Evolutionary conservation across 163 green algal genomes (phyloP).

Genomic region (Scenedesmus sp.): DNA sequence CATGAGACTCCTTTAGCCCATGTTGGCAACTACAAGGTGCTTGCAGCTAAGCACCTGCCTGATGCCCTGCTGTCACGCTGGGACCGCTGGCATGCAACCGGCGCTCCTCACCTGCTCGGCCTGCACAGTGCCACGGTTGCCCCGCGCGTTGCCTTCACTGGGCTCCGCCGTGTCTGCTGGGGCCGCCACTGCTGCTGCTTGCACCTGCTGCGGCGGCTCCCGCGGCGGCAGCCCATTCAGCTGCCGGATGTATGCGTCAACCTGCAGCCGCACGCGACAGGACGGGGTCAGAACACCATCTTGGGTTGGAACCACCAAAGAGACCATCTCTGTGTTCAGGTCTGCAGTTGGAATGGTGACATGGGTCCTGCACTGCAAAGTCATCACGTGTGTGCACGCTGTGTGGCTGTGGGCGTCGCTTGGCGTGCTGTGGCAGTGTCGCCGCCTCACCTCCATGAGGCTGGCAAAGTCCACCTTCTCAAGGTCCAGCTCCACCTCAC

Average conservation of each 20-base stretch:
- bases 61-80: not conserved
- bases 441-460: constrained; percentile 44
- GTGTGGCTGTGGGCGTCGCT: too few relatives aligned
- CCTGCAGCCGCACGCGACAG: not conserved
- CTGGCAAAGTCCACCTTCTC: constrained; percentile 30
- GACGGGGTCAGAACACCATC: not conserved
- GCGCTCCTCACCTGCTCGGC: constrained; percentile 13
- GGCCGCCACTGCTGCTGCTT: constrained; percentile 20
- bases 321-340: too few relatives aligned
- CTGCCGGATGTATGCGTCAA: constrained; percentile 54
- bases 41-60: too few relatives aligned
- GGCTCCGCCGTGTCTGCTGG: not conserved
- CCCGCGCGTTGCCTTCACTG: not conserved
- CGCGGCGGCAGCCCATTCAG: constrained; percentile 41
- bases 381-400: too few relatives aligned
- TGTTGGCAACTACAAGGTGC: too few relatives aligned
- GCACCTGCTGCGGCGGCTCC: not conserved
- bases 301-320: not conserved
- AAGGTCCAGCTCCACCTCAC: constrained; percentile 57
- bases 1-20: too few relatives aligned
- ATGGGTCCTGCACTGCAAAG: not conserved
- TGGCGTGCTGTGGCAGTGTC: not conserved
- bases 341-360: too few relatives aligned
- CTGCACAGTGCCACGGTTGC: constrained; percentile 32
- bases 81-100: not conserved